These are phyloP conservation scores for Venturia effusa DNA, from an alignment of 2,329 filamentous ascomycete species.

Conservation along the genomic window DNA sequence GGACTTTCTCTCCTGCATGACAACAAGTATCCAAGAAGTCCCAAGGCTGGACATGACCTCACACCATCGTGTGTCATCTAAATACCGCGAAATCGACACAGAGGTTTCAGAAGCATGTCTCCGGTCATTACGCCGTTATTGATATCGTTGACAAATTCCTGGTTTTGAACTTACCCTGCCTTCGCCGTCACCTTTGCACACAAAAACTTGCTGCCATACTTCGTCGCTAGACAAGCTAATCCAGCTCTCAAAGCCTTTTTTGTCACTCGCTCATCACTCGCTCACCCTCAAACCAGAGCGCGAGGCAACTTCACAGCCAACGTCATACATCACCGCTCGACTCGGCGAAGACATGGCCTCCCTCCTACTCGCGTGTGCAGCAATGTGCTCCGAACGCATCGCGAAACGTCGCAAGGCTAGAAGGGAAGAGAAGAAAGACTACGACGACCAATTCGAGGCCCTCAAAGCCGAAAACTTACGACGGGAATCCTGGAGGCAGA, in stretches of 20 bases:
- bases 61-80: not conserved
- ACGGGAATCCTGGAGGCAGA: constrained; percentile 11
- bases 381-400: constrained; percentile 11
- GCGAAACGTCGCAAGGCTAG: constrained; percentile 8
- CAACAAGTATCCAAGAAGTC: not conserved
- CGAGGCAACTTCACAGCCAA: not conserved
- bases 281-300: not conserved
- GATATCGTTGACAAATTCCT: not conserved
- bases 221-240: not conserved
- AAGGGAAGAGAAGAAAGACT: constrained; percentile 12
- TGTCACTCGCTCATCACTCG: too few species aligned
- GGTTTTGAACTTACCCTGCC: not conserved
- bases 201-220: not conserved
- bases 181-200: not conserved
- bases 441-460: constrained; percentile 13
- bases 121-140: not conserved
- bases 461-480: constrained; percentile 13
- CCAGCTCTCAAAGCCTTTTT: not conserved
- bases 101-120: not conserved
- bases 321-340: not conserved
- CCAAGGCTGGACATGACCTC: not conserved
- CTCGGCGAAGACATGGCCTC: constrained; percentile 12
- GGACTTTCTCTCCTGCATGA: not conserved
- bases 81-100: not conserved
- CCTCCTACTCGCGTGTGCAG: constrained; percentile 12